Evolutionary conservation across 225 moss, liverwort and hornwort species (phyloP).

Genomic region (Marchantia paleacea): DNA sequence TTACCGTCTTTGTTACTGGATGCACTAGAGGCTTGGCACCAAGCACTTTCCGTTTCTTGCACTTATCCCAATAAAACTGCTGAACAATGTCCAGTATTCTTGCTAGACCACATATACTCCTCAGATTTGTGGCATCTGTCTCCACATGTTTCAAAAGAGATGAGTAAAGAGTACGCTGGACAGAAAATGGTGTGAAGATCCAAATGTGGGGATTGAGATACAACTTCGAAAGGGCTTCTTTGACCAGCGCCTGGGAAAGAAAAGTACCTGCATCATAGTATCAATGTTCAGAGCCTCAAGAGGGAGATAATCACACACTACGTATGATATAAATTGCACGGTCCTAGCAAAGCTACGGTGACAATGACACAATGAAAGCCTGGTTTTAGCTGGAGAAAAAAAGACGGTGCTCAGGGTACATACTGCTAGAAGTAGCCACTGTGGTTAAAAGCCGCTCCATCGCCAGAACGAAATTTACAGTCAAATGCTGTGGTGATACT

Average conservation of each 20-base stretch:
- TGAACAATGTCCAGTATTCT: conserved; percentile 72
- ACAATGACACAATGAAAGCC: neutral
- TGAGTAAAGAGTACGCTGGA: conserved; percentile 65
- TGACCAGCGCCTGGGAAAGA: conserved; percentile 59
- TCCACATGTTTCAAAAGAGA: conserved; percentile 67
- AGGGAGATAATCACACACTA: neutral
- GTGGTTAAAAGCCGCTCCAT: conserved; percentile 72
- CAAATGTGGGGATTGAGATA: conserved; percentile 85
- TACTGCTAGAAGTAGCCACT: conserved; percentile 45
- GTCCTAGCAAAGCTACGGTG: neutral
- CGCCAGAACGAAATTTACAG: conserved; percentile 67
- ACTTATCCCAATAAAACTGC: conserved; percentile 77
- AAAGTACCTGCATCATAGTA: conserved; percentile 47
- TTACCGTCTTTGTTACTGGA: conserved; percentile 66
- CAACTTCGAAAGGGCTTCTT: conserved; percentile 65
- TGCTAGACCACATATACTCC: conserved; percentile 68
- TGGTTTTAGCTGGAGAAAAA: neutral
- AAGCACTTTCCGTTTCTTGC: conserved; percentile 57
- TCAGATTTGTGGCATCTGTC: conserved; percentile 59
- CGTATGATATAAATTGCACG: neutral
- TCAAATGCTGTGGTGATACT: conserved; percentile 71
- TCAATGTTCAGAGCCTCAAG: neutral
- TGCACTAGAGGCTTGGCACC: conserved; percentile 61
- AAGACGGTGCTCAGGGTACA: neutral
- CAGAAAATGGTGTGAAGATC: conserved; percentile 69